A percentile compares a stretch with the other conserved stretches of the same genome.
These are phyloP conservation scores for Poa pratensis DNA, from an alignment of 176 grass and related monocot genomes.

Conservation along the genomic window DNA sequence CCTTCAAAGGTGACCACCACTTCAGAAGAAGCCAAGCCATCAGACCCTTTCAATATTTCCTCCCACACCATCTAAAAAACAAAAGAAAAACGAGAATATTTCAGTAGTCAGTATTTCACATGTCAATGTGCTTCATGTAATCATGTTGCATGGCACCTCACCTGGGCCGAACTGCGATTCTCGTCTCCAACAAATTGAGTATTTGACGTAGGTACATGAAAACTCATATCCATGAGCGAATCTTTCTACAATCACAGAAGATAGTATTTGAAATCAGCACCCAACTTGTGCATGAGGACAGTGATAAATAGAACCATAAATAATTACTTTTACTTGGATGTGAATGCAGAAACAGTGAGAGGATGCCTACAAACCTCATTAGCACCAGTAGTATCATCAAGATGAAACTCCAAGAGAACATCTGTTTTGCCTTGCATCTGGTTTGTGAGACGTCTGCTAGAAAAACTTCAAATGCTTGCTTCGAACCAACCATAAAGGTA, in stretches of 20 bases:
- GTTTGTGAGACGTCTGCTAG: constrained; percentile 95
- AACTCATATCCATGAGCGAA: constrained; percentile 93
- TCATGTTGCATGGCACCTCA: constrained; percentile 25
- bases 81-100: neutral
- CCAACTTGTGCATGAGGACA: constrained; percentile 19
- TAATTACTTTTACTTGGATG: neutral
- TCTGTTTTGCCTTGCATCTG: constrained; percentile 99
- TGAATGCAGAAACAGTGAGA: constrained; percentile 17
- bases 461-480: constrained; percentile 97
- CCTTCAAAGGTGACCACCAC: constrained; percentile 93
- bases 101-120: constrained; percentile 19
- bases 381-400: constrained; percentile 97
- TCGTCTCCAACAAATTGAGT: constrained; percentile 87
- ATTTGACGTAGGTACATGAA: constrained; percentile 84
- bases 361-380: constrained; percentile 66
- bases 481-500: constrained; percentile 83
- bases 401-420: constrained; percentile 93
- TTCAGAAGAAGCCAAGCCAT: constrained; percentile 77
- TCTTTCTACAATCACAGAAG: constrained; percentile 67
- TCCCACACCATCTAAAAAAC: constrained; percentile 72
- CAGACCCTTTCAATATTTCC: constrained; percentile 59
- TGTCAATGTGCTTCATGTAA: constrained; percentile 26
- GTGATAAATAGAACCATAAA: constrained; percentile 20
- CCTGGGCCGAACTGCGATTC: constrained; percentile 79
- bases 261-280: constrained; percentile 31